These are phyloP conservation scores for Pezicula neosporulosa DNA, from an alignment of 2,329 filamentous ascomycete genomes.

Conservation along the genomic window DNA sequence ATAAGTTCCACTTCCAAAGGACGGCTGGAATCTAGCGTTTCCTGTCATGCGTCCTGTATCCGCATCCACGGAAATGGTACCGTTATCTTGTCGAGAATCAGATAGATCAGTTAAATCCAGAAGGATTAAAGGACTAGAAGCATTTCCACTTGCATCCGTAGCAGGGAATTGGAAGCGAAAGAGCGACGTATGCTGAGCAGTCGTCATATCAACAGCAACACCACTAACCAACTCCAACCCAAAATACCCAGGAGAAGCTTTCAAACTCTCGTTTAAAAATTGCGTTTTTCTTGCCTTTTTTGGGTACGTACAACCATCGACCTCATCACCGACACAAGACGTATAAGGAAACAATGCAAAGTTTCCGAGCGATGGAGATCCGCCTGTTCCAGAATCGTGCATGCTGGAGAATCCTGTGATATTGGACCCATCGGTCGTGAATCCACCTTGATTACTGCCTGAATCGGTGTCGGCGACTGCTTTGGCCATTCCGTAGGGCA, in stretches of 20 bases:
- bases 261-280: constrained; percentile 42
- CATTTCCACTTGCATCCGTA: constrained; percentile 30
- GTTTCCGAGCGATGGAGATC: constrained; percentile 62
- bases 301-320: constrained; percentile 60
- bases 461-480: constrained; percentile 51
- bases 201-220: constrained; percentile 64
- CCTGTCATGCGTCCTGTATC: constrained; percentile 59
- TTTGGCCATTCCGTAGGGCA: constrained; percentile 48
- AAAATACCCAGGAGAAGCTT: constrained; percentile 63
- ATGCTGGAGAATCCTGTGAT: constrained; percentile 28
- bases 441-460: constrained; percentile 52
- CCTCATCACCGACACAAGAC: constrained; percentile 55
- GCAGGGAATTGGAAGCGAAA: constrained; percentile 62
- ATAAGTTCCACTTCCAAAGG: constrained; percentile 62
- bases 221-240: constrained; percentile 53
- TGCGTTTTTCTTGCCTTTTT: constrained; percentile 38
- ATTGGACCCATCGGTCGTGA: constrained; percentile 42
- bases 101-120: constrained; percentile 64
- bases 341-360: constrained; percentile 69
- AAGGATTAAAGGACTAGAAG: constrained; percentile 51
- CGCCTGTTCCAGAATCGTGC: constrained; percentile 43
- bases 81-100: constrained; percentile 54
- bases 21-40: constrained; percentile 57
- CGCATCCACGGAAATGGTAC: constrained; percentile 49
- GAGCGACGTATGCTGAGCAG: constrained; percentile 58